Conservation (phyloP, 2,329 filamentous ascomycete species). For the Monosporascus sp. region DNA sequence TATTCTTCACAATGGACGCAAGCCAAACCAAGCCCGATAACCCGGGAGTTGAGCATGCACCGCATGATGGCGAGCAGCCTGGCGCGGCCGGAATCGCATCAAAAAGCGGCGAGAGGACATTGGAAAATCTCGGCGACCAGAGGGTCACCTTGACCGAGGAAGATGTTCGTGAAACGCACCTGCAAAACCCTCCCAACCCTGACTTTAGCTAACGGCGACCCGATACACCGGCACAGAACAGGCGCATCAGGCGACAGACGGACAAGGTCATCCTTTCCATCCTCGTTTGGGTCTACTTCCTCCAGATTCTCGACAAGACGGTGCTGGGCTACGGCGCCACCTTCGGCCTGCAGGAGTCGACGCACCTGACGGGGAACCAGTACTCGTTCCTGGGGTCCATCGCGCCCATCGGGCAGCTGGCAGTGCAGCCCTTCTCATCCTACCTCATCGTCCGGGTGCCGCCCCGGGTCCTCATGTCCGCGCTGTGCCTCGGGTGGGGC, state of each 20-base stretch:
- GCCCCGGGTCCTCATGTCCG: conserved; percentile 54
- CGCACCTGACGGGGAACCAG: conserved; percentile 50
- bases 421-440: conserved; percentile 46
- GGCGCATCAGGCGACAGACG: conserved; percentile 18
- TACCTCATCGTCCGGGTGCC: conserved; percentile 55
- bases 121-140: not conserved
- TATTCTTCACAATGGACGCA: not conserved
- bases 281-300: conserved; percentile 56
- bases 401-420: conserved; percentile 50
- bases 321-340: conserved; percentile 57
- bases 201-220: not conserved
- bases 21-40: not conserved
- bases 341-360: conserved; percentile 57
- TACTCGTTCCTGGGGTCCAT: conserved; percentile 33
- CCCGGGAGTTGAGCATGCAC: not conserved
- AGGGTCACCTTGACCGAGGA: not conserved
- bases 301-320: conserved; percentile 59
- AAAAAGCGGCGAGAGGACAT: not conserved
- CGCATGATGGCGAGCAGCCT: not conserved
- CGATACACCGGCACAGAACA: not conserved
- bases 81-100: too few relatives aligned
- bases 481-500: conserved; percentile 47
- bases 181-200: not conserved
- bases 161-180: not conserved
- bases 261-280: conserved; percentile 36